Percentiles rank a stretch among this genome's conserved stretches.
These are phyloP conservation scores for Schrenkiella parvula DNA, from an alignment of 345 rosid species.

Conservation along the genomic window DNA sequence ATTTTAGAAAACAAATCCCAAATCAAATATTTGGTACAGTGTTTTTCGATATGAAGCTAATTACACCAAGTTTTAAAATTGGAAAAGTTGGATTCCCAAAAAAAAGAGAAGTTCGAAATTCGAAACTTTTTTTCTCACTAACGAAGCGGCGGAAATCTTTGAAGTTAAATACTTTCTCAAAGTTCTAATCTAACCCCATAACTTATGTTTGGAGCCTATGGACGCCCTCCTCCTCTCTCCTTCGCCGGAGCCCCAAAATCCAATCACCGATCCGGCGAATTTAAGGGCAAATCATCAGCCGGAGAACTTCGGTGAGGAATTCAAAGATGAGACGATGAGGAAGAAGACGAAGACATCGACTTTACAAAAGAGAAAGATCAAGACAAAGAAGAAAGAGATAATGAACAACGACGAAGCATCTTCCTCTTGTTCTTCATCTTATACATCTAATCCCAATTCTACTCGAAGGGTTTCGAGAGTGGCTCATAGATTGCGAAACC, in stretches of 20 bases:
- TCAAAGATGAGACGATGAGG: conserved; percentile 2
- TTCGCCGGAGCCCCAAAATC: conserved; percentile 25
- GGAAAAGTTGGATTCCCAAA: background rate
- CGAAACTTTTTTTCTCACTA: background rate
- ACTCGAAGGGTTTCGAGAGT: conserved; percentile 29
- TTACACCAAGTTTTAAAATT: background rate
- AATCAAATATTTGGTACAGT: background rate
- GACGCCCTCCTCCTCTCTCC: conserved; percentile 30
- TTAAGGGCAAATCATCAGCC: background rate
- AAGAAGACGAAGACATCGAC: conserved; percentile 33
- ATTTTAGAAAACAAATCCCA: background rate
- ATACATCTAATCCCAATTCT: conserved; percentile 28
- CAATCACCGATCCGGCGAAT: conserved; percentile 20
- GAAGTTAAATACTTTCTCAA: conserved; percentile 20
- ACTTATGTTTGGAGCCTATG: conserved; percentile 20
- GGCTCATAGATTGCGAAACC: conserved; percentile 37
- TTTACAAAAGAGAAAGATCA: conserved; percentile 20
- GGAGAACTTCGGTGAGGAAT: background rate
- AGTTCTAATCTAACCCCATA: conserved; percentile 12
- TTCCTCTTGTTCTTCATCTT: conserved; percentile 36
- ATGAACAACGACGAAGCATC: conserved; percentile 23
- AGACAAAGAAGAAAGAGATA: conserved; percentile 21
- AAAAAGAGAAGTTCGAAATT: background rate
- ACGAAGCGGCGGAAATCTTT: conserved; percentile 15
- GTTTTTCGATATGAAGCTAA: background rate